Conservation (phyloP, 2,329 filamentous ascomycete genomes). For the Botrytis squamosa region DNA sequence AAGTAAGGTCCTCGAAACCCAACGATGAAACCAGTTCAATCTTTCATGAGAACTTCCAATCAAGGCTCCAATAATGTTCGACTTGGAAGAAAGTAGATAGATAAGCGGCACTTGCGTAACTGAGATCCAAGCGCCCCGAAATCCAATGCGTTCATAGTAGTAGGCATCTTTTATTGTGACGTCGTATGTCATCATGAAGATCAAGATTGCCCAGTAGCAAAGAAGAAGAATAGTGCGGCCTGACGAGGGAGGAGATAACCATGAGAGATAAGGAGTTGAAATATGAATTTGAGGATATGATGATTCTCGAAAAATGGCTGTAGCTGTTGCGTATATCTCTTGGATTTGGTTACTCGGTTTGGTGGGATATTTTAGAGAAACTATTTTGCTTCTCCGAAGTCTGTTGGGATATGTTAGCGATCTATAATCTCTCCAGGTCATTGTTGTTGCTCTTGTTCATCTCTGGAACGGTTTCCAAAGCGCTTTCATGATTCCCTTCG, state of each 20-base stretch:
- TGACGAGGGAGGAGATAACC: constrained; percentile 58
- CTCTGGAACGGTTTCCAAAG: neutral
- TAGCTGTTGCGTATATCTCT: constrained; percentile 58
- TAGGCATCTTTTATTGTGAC: constrained; percentile 52
- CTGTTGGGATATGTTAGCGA: constrained; percentile 38
- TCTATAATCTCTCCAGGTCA: neutral
- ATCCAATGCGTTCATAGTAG: constrained; percentile 65
- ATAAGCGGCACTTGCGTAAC: constrained; percentile 63
- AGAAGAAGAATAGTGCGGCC: constrained; percentile 55
- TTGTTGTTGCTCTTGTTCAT: neutral
- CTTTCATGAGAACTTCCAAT: constrained; percentile 65
- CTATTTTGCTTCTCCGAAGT: constrained; percentile 44
- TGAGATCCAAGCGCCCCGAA: constrained; percentile 66
- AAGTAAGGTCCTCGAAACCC: constrained; percentile 68
- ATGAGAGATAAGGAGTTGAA: constrained; percentile 47
- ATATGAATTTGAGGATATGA: constrained; percentile 56
- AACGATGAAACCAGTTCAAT: constrained; percentile 72
- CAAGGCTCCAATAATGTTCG: constrained; percentile 58
- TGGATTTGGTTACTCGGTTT: constrained; percentile 48
- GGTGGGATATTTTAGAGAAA: constrained; percentile 48
- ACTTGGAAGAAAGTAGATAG: constrained; percentile 60
- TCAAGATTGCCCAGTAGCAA: constrained; percentile 58
- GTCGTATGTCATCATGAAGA: constrained; percentile 55
- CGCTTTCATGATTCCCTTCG: neutral
- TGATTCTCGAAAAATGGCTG: constrained; percentile 56